Evolutionary conservation across 2,329 filamentous ascomycete species (phyloP), one percentile per base, ranked within the genome.

Genomic region (Colletotrichum gloeosporioides): DNA sequence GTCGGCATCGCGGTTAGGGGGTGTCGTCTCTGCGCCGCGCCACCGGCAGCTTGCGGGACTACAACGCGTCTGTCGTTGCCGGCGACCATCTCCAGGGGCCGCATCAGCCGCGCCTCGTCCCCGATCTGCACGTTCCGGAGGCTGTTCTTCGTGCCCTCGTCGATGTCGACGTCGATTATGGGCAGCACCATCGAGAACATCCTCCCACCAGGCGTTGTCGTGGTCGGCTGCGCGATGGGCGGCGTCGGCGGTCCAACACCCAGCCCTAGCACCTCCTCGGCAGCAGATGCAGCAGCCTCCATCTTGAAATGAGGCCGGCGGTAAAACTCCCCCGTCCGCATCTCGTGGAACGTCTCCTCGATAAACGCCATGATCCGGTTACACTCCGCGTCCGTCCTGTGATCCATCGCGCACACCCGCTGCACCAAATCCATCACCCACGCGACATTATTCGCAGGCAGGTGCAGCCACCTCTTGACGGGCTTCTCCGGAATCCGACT

Each of bases 391-490:
- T 77, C 73, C 1, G 76, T 76, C 55, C 67, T 8, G 12, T 71
- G 72, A 13, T 78, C 77, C 69, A 78, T 76, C 18, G 77, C 77
- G 62, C 73, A 76, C 16, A 78, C 61, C 3, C 77, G 53, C 64
- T 78, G 77, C 32, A 77, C 77, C 25, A 78, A 73, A 29, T 78
- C 77, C 63, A 77, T 77, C 44, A 78, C 76, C 77, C 77, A 78
- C 31, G 77, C 69, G 3, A 78, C 70, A 31, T 78, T 78, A 39
- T 78, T 78, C 9, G 77, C 76, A 6, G 77, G 77, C 1, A 78
- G 72, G 27, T 78, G 77, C 7, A 78, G 73, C 77, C 77, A 78
- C 18, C 77, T 8, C 73, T 78, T 78, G 6, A 78, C 18, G 0
- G 77, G 76, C 16, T 34, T 77, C 62, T 71, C 67, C 25, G 67